Percentiles rank a stretch among this genome's conserved stretches.
phyloP scores from a whole-genome alignment of 176 grass and related monocot species.

The Stipa capillata region DNA sequence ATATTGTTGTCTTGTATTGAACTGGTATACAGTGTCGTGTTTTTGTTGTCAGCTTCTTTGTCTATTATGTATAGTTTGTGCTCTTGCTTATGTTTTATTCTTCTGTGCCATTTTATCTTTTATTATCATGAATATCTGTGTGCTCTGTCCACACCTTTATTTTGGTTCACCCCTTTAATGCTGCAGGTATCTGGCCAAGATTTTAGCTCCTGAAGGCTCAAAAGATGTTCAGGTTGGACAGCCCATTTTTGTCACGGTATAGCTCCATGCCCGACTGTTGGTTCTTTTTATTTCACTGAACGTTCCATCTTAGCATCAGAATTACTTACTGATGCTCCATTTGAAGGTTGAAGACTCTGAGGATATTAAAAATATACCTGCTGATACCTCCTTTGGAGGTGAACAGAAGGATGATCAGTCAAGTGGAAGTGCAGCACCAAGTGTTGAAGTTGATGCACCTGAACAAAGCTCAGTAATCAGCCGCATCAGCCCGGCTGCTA shows the following conservation, averaged over 20 bases:
- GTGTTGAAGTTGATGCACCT: conserved; percentile 24
- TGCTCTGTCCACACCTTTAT: background rate
- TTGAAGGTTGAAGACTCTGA: conserved; percentile 82
- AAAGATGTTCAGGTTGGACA: conserved; percentile 92
- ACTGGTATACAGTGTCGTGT: too few relatives aligned
- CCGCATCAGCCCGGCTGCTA: conserved; percentile 86
- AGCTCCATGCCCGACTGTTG: conserved; percentile 20
- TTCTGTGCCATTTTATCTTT: background rate
- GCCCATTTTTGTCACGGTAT: conserved; percentile 90
- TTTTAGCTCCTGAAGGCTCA: conserved; percentile 94
- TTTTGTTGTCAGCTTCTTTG: background rate
- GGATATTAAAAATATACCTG: conserved; percentile 70
- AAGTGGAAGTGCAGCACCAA: conserved; percentile 27
- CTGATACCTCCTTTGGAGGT: conserved; percentile 46
- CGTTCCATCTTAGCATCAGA: background rate
- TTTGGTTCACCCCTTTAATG: conserved; percentile 17
- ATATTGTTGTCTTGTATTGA: too few relatives aligned
- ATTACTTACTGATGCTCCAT: background rate
- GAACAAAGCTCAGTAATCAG: conserved; percentile 40
- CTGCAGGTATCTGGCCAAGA: conserved; percentile 87
- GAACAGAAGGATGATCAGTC: conserved; percentile 50
- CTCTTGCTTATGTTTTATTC: background rate
- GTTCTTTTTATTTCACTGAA: background rate
- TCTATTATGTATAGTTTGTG: background rate
- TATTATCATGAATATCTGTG: conserved; percentile 15